Evolutionary conservation across 192 early-diverging fungal genomes (phyloP).

Genomic region (Coemansia guatemalensis): DNA sequence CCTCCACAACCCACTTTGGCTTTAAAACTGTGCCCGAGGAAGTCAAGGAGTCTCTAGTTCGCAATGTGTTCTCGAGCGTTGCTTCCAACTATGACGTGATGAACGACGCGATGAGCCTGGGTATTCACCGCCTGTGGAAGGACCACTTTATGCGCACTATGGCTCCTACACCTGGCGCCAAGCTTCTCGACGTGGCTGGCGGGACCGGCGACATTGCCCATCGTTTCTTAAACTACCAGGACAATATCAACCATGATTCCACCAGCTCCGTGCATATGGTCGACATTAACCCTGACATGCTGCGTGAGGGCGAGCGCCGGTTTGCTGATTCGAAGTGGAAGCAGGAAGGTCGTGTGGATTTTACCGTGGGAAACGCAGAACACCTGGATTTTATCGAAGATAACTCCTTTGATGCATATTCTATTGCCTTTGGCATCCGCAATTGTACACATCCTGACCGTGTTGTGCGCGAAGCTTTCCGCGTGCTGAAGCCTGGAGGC

Average conservation of each 20-base stretch:
- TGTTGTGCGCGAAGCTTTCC: slow-evolving; percentile 86
- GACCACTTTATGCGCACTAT: slow-evolving; percentile 85
- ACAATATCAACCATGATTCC: slow-evolving; percentile 62
- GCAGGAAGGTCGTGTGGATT: slow-evolving; percentile 63
- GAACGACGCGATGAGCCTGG: slow-evolving; percentile 96
- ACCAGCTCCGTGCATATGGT: slow-evolving; percentile 74
- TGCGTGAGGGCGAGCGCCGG: slow-evolving; percentile 81
- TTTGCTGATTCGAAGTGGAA: slow-evolving; percentile 54
- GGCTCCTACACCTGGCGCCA: slow-evolving; percentile 77
- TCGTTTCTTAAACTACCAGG: slow-evolving; percentile 87
- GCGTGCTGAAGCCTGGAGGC: slow-evolving; percentile 94
- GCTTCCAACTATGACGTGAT: slow-evolving; percentile 96
- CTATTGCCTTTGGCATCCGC: slow-evolving; percentile 98
- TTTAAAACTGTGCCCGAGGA: slow-evolving; percentile 84
- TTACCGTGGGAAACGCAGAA: slow-evolving; percentile 90
- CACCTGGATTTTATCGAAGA: slow-evolving; percentile 70
- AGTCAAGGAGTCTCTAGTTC: slow-evolving; percentile 88
- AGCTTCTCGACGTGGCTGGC: slow-evolving; percentile 94
- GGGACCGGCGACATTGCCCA: slow-evolving; percentile 98
- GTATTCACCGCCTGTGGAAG: slow-evolving; percentile 96
- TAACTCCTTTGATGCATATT: slow-evolving; percentile 86
- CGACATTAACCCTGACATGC: slow-evolving; percentile 97
- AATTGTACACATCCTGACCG: slow-evolving; percentile 93
- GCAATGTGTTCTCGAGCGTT: slow-evolving; percentile 89
- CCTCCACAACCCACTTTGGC: slow-evolving; percentile 84